phyloP scores from a whole-genome alignment of 2,329 filamentous ascomycete genomes.

The Apiospora malaysiana region DNA sequence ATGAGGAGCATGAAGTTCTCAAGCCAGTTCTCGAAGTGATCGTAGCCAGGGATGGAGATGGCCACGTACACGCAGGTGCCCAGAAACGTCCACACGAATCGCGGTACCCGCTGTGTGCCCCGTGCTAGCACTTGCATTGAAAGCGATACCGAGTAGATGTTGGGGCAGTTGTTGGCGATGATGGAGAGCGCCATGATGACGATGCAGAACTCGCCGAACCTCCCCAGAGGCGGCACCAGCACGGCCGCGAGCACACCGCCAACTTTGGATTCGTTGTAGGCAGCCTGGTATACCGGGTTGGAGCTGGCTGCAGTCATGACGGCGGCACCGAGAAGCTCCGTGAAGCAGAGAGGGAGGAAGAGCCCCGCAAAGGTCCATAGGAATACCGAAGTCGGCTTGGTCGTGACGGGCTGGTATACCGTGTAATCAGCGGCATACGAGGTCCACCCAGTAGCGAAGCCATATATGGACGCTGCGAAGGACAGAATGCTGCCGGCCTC shows the following conservation, averaged over 20 bases:
- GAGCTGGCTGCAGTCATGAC: slow-evolving; percentile 67
- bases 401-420: slow-evolving; percentile 73
- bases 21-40: slow-evolving; percentile 66
- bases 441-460: slow-evolving; percentile 76
- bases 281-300: slow-evolving; percentile 58
- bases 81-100: slow-evolving; percentile 70
- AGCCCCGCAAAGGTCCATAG: slow-evolving; percentile 72
- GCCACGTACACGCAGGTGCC: slow-evolving; percentile 69
- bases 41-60: slow-evolving; percentile 73
- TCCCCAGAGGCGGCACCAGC: slow-evolving; percentile 65
- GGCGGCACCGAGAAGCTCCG: slow-evolving; percentile 74
- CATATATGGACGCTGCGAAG: slow-evolving; percentile 70
- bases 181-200: slow-evolving; percentile 70
- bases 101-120: slow-evolving; percentile 65
- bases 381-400: slow-evolving; percentile 68
- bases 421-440: slow-evolving; percentile 80
- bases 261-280: slow-evolving; percentile 62
- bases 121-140: slow-evolving; percentile 69
- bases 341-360: slow-evolving; percentile 74
- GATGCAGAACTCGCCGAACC: slow-evolving; percentile 75
- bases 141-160: slow-evolving; percentile 73
- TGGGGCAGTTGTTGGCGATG: slow-evolving; percentile 74
- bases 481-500: slow-evolving; percentile 69
- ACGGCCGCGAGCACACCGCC: slow-evolving; percentile 72
- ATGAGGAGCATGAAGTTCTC: slow-evolving; percentile 75